These are phyloP conservation scores for Phytophthora macrochlamydospora DNA, from an alignment of 352 stramenopile species.

Conservation along the genomic window DNA sequence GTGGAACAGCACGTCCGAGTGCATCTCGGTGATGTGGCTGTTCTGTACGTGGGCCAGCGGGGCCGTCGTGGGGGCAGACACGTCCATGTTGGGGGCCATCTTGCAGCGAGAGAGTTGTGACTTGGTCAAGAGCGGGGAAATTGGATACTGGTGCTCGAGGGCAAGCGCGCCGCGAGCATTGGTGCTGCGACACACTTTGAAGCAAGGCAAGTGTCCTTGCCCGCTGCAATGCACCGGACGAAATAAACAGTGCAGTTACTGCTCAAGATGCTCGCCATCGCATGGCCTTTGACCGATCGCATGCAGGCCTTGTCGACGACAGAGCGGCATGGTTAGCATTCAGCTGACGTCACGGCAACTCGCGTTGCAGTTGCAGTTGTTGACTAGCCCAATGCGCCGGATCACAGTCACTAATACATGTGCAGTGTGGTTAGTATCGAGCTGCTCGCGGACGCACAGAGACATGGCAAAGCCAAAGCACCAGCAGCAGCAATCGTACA, in stretches of 20 bases:
- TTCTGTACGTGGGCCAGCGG: slow-evolving; percentile 58
- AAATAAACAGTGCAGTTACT: background rate
- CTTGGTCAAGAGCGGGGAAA: slow-evolving; percentile 15
- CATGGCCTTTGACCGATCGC: too few species aligned
- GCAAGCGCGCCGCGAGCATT: background rate
- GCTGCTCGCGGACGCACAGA: slow-evolving; percentile 14
- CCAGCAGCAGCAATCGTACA: slow-evolving; percentile 10
- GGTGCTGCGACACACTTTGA: background rate
- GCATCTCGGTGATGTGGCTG: slow-evolving; percentile 60
- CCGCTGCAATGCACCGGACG: background rate
- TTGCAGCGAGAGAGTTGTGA: slow-evolving; percentile 7
- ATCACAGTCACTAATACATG: background rate
- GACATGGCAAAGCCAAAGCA: slow-evolving; percentile 8
- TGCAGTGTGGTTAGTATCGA: slow-evolving; percentile 20
- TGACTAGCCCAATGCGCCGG: too few species aligned
- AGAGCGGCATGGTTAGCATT: slow-evolving; percentile 10
- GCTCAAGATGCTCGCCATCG: too few species aligned
- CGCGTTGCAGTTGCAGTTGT: slow-evolving; percentile 3
- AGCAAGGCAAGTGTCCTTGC: background rate
- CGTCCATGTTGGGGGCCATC: slow-evolving; percentile 40
- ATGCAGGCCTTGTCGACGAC: background rate
- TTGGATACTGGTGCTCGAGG: slow-evolving; percentile 25
- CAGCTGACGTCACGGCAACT: background rate
- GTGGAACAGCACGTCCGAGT: slow-evolving; percentile 78
- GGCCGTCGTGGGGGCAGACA: slow-evolving; percentile 12